Evolutionary conservation across 108 stramenopile species (phyloP).

Genomic region (Mediolabrus comicus): DNA sequence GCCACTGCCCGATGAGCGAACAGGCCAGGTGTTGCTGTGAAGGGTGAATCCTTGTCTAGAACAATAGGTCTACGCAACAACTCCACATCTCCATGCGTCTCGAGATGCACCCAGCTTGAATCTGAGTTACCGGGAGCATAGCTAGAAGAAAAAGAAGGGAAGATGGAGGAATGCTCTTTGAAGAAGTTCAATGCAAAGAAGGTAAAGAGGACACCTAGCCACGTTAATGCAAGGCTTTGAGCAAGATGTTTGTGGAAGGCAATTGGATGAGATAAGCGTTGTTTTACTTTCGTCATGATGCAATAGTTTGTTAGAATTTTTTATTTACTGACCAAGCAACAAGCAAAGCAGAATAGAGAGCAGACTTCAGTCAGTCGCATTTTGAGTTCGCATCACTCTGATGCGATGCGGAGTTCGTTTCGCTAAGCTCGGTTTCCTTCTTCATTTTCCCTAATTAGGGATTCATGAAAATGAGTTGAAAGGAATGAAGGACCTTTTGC

Average conservation of each 20-base stretch:
- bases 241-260: conserved; percentile 9
- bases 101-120: conserved; percentile 23
- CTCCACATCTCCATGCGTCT: conserved; percentile 29
- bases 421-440: no score
- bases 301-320: background rate
- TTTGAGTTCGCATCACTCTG: no score
- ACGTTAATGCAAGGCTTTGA: conserved; percentile 12
- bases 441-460: no score
- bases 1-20: conserved; percentile 34
- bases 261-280: background rate
- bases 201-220: conserved; percentile 10
- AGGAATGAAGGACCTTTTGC: no score
- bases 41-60: no score
- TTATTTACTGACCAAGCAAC: no score
- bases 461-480: no score
- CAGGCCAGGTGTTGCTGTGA: conserved; percentile 5
- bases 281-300: background rate
- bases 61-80: conserved; percentile 17
- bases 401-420: no score
- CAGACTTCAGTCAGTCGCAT: no score
- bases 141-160: conserved; percentile 8
- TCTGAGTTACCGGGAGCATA: conserved; percentile 5
- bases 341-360: no score
- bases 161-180: background rate
- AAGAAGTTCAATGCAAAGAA: background rate